phyloP scores from a whole-genome alignment of 108 stramenopile species.

The Skeletonema potamos region DNA sequence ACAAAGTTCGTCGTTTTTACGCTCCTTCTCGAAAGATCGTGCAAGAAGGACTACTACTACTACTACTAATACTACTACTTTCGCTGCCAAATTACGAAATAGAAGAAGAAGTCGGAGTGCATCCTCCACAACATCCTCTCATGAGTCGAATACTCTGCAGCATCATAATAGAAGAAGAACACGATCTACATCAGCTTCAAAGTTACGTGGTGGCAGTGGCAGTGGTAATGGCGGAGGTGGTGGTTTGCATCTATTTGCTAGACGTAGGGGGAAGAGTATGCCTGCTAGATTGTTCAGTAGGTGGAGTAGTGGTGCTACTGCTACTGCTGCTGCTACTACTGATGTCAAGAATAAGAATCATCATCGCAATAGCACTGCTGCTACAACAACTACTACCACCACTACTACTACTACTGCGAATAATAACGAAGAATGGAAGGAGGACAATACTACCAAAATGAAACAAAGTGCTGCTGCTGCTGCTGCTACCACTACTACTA shows the following conservation, averaged over 20 bases:
- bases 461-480: too few relatives aligned
- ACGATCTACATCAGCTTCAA: background rate
- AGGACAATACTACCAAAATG: background rate
- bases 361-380: too few relatives aligned
- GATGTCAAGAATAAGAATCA: too few relatives aligned
- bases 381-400: background rate
- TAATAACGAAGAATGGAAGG: background rate
- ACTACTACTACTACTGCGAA: background rate
- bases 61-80: background rate
- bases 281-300: background rate
- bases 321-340: too few relatives aligned
- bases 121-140: too few relatives aligned
- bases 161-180: background rate
- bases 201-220: too few relatives aligned
- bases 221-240: too few relatives aligned
- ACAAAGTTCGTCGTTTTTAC: background rate
- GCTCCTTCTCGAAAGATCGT: background rate
- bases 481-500: too few relatives aligned
- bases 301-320: background rate
- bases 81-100: background rate
- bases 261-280: conserved; percentile 5
- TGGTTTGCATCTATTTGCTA: too few relatives aligned
- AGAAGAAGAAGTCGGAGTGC: background rate
- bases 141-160: too few relatives aligned
- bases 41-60: too few relatives aligned